phyloP scores from a whole-genome alignment of 768 basidiomycete genomes.

The Russula vinacea region DNA sequence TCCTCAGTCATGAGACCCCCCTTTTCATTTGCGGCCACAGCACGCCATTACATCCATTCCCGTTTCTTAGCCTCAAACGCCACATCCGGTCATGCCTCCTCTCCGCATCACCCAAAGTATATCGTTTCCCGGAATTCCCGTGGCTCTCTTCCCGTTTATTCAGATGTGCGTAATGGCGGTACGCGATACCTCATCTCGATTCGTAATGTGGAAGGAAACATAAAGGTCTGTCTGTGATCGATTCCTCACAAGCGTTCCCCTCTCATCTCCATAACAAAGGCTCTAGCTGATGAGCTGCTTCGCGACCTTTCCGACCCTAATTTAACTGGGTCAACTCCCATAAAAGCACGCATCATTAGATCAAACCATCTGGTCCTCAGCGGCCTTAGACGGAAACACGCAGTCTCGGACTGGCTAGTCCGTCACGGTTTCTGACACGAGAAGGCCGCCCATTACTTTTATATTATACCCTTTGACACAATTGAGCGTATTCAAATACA shows the following conservation, averaged over 20 bases:
- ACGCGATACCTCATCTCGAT: slow-evolving; percentile 57
- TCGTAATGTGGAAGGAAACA: slow-evolving; percentile 65
- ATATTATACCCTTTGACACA: slow-evolving; percentile 24
- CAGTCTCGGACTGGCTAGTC: slow-evolving; percentile 61
- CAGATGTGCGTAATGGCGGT: slow-evolving; percentile 65
- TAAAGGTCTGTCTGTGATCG: slow-evolving; percentile 51
- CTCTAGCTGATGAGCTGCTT: slow-evolving; percentile 55
- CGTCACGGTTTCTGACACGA: slow-evolving; percentile 56
- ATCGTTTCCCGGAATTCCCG: slow-evolving; percentile 63
- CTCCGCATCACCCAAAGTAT: slow-evolving; percentile 40
- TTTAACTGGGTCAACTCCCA: slow-evolving; percentile 47
- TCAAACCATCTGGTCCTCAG: slow-evolving; percentile 55
- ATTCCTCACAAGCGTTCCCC: slow-evolving; percentile 6
- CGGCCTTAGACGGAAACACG: slow-evolving; percentile 61
- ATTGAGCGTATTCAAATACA: slow-evolving; percentile 12
- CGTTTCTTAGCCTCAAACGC: slow-evolving; percentile 20
- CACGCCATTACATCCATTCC: background rate
- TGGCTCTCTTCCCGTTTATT: slow-evolving; percentile 71
- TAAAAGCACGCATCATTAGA: slow-evolving; percentile 48
- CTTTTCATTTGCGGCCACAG: slow-evolving; percentile 3
- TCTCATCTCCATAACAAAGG: slow-evolving; percentile 38
- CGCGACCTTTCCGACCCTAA: slow-evolving; percentile 48
- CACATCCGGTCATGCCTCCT: slow-evolving; percentile 10
- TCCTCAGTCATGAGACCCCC: slow-evolving; percentile 18
- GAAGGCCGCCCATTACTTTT: slow-evolving; percentile 23